Base-by-base conservation (phyloP, 2,329 filamentous ascomycete species). In the Pyrenophora teres region DNA sequence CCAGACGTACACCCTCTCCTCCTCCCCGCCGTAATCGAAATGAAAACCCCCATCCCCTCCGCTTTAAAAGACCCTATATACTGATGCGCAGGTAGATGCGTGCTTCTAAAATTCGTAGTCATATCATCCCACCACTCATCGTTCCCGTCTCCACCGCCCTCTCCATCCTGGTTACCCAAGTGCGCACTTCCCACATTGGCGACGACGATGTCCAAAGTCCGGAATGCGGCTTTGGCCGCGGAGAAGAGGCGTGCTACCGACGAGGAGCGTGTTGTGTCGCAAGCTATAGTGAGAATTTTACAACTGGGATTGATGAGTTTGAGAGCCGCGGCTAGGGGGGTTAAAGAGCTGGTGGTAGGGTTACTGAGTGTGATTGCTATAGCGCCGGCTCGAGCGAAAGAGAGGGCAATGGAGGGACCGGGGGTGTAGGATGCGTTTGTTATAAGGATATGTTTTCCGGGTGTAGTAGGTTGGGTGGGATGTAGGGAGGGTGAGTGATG, bases 71-170 rank as follows among this genome's bases (percentile, higher is more conserved):
- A 44, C 3, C 25, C 19, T 25, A 60, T 51, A 19, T 48, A 62
- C 15, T 56, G 41, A 30, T 60, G 59, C 9, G 49, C 51, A 16
- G 57, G 39, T 23, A 54, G 51, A 18, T 55, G 42, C 9, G 56
- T 53, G 16, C 53, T 53, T 9, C 48, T 39, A 3, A 60, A 41
- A 27, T 63, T 59, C 3, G 40, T 51, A 2, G 36, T 54, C 19
- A 52, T 47, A 9, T 48, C 37, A 6, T 44, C 27, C 47, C 46
- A 49, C 47, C 54, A 52, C 12, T 21, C 27, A 15, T 54, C 50
- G 7, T 50, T 30, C 2, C 50, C 43, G 23, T 48, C 46, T 13
- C 9, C 23, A 2, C 8, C 23, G 4, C 7, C 23, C 8, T 25
- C 4, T 40, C 12, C 12, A 13, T 25, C 21, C 33, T 2, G 9